A percentile compares a stretch with the other conserved stretches of the same genome.
These are phyloP conservation scores for Trametes hirsuta DNA, from an alignment of 1,284 basidiomycete species.

Conservation along the genomic window DNA sequence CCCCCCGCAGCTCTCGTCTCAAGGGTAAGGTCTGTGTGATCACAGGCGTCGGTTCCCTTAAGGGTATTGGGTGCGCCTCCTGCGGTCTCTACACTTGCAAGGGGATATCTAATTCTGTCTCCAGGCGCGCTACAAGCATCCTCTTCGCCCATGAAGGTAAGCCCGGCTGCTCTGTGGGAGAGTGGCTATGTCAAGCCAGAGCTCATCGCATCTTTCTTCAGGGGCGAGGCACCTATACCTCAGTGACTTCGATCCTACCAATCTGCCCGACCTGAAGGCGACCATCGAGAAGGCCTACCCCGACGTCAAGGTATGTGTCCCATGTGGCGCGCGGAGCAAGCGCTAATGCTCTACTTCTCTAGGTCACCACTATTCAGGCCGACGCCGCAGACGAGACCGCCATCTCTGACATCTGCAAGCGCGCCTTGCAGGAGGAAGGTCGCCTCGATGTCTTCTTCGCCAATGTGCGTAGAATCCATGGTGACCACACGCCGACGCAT, in stretches of 20 bases:
- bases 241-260: slow-evolving; percentile 74
- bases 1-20: slow-evolving; percentile 62
- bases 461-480: slow-evolving; percentile 59
- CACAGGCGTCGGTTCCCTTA: slow-evolving; percentile 84
- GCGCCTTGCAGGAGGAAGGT: slow-evolving; percentile 79
- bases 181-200: neutral
- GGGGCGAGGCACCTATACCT: slow-evolving; percentile 87
- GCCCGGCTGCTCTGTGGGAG: slow-evolving; percentile 1
- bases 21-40: slow-evolving; percentile 88
- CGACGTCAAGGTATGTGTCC: slow-evolving; percentile 67
- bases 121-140: slow-evolving; percentile 76
- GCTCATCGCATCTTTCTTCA: slow-evolving; percentile 31
- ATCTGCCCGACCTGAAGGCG: slow-evolving; percentile 73
- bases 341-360: neutral
- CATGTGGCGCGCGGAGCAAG: neutral
- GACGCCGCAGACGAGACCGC: slow-evolving; percentile 85
- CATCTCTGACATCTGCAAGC: slow-evolving; percentile 71
- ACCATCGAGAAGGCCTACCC: slow-evolving; percentile 73
- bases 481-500: neutral
- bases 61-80: slow-evolving; percentile 77
- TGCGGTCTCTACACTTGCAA: slow-evolving; percentile 1
- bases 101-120: slow-evolving; percentile 5
- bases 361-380: slow-evolving; percentile 75
- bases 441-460: slow-evolving; percentile 93
- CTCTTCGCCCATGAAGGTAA: slow-evolving; percentile 83